Percentiles rank a stretch among this genome's conserved stretches.
Evolutionary conservation across 176 grass and related monocot species (phyloP).

Genomic region (barley (Hordeum vulgare)): MorexV3_pseudomolecules_assembly NC_058522.1:516563169-516563668

Average conservation of each 20-base stretch:
- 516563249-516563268: not conserved
- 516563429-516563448: constrained; percentile 52
- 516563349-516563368: not conserved
- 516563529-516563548: constrained; percentile 35
- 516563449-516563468: constrained; percentile 62
- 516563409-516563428: constrained; percentile 83
- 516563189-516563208: constrained; percentile 68
- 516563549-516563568: constrained; percentile 85
- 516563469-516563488: not conserved
- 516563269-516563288: not conserved
- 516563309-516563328: not conserved
- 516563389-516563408: constrained; percentile 85
- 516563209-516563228: constrained; percentile 68
- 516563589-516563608: constrained; percentile 60
- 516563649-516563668: not conserved
- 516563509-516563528: constrained; percentile 11
- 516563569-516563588: constrained; percentile 60
- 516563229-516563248: not conserved
- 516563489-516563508: constrained; percentile 3
- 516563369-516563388: constrained; percentile 57
- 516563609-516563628: constrained; percentile 71
- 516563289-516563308: not conserved
- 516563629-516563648: constrained; percentile 19
- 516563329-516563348: not conserved
- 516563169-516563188: constrained; percentile 85